Evolutionary conservation across 306 rosid species (phyloP).

Genomic region (Trifolium fragiferum): DNA sequence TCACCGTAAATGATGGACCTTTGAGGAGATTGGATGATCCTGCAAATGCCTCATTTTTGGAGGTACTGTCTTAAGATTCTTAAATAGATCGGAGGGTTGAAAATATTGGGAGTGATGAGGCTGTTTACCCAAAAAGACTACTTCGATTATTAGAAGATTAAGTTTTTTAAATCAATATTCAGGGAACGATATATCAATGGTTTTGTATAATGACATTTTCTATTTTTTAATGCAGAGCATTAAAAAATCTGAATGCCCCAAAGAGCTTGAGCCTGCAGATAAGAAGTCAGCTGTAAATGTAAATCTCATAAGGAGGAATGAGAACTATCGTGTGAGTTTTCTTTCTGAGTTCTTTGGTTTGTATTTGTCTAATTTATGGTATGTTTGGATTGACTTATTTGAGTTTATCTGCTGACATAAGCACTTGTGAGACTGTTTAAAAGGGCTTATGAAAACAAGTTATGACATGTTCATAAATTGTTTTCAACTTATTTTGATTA

Average conservation of each 20-base stretch:
- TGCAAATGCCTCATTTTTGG: conserved; percentile 87
- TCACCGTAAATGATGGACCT: conserved; percentile 89
- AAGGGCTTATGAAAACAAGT: not conserved
- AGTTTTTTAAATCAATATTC: conserved; percentile 15
- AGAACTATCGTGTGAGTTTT: conserved; percentile 78
- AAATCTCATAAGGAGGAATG: conserved; percentile 82
- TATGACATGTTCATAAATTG: not conserved
- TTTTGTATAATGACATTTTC: conserved; percentile 32
- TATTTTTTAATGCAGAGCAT: conserved; percentile 72
- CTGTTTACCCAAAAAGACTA: conserved; percentile 9
- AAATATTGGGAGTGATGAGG: conserved; percentile 10
- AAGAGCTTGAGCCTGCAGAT: conserved; percentile 90
- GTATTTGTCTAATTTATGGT: conserved; percentile 31
- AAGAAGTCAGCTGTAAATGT: conserved; percentile 82
- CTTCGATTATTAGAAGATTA: conserved; percentile 25
- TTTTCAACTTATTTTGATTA: not conserved
- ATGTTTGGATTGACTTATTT: not conserved
- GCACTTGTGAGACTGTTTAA: not conserved
- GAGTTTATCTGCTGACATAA: not conserved
- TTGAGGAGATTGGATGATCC: conserved; percentile 97
- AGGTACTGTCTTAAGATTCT: conserved; percentile 53
- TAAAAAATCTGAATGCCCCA: conserved; percentile 88
- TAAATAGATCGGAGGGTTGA: conserved; percentile 21
- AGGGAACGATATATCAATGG: conserved; percentile 1
- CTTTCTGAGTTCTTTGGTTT: conserved; percentile 34